phyloP scores from a whole-genome alignment of 331 rosid genomes.

The Cucumis variabilis region DNA sequence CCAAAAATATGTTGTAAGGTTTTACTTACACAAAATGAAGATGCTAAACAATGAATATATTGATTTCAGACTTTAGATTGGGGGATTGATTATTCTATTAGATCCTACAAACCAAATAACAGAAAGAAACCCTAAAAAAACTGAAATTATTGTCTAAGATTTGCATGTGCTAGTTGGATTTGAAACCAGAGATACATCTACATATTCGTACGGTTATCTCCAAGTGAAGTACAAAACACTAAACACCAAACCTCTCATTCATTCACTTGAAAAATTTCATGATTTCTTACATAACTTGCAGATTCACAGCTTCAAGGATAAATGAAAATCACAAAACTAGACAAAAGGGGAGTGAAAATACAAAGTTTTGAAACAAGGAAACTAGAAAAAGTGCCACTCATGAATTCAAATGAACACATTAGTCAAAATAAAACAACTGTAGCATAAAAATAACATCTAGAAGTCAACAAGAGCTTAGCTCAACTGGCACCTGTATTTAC shows the following conservation, averaged over 20 bases:
- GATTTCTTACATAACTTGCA: background rate
- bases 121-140: background rate
- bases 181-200: conserved; percentile 7
- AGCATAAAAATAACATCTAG: too few relatives aligned
- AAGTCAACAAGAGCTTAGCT: too few relatives aligned
- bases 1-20: too few relatives aligned
- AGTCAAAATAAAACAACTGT: background rate
- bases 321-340: background rate
- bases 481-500: too few relatives aligned
- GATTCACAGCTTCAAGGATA: background rate
- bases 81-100: too few relatives aligned
- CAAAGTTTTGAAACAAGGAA: background rate
- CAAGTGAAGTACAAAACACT: background rate
- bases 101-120: too few relatives aligned
- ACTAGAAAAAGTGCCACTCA: background rate
- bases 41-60: too few relatives aligned
- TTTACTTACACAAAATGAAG: too few relatives aligned
- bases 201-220: background rate
- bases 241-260: background rate
- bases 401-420: background rate
- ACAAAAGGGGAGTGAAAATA: background rate
- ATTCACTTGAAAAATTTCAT: background rate
- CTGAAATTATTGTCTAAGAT: background rate
- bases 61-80: too few relatives aligned
- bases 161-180: conserved; percentile 18